Percentiles rank a stretch among this genome's conserved stretches.
Conservation (phyloP, 805 yeast genomes). For the Starmerella khaoyaiensis region DNA sequence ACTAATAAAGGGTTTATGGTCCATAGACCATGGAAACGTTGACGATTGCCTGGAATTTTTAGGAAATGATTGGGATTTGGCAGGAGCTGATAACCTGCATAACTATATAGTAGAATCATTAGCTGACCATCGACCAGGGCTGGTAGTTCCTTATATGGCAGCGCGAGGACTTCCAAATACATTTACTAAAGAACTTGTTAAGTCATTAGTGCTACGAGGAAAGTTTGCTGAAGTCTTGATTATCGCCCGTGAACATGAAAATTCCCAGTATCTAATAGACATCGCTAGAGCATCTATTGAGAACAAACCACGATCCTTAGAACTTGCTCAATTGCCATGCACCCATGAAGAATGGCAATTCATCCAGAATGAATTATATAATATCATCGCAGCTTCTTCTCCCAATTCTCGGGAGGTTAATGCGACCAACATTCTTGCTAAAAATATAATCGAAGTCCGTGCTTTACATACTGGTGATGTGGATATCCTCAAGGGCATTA, state of each 20-base stretch:
- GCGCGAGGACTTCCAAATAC: slow-evolving; percentile 7
- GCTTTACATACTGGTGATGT: slow-evolving; percentile 18
- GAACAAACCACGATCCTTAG: slow-evolving; percentile 1
- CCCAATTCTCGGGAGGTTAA: slow-evolving; percentile 2
- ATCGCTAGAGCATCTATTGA: slow-evolving; percentile 9
- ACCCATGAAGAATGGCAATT: slow-evolving; percentile 17
- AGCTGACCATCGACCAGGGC: slow-evolving; percentile 1
- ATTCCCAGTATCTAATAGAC: slow-evolving; percentile 4
- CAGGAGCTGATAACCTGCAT: slow-evolving; percentile 9
- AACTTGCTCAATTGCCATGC: slow-evolving; percentile 18
- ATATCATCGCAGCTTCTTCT: slow-evolving; percentile 5
- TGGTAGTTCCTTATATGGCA: slow-evolving; percentile 7
- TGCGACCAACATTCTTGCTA: slow-evolving; percentile 8
- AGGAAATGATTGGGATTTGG: slow-evolving; percentile 13
- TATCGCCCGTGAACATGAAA: slow-evolving; percentile 8
- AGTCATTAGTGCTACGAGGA: slow-evolving; percentile 11
- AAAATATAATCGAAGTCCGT: slow-evolving; percentile 13
- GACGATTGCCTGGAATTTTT: slow-evolving; percentile 9
- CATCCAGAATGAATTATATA: slow-evolving; percentile 7
- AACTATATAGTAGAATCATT: slow-evolving; percentile 11
- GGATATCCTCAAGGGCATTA: slow-evolving; percentile 8
- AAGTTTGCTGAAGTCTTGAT: slow-evolving; percentile 16
- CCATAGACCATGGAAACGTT: slow-evolving; percentile 11
- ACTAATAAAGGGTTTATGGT: slow-evolving; percentile 14
- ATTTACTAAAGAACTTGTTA: slow-evolving; percentile 6